These are phyloP conservation scores for Fusarium avenaceum DNA, from an alignment of 2,329 filamentous ascomycete genomes.

Conservation along the genomic window DNA sequence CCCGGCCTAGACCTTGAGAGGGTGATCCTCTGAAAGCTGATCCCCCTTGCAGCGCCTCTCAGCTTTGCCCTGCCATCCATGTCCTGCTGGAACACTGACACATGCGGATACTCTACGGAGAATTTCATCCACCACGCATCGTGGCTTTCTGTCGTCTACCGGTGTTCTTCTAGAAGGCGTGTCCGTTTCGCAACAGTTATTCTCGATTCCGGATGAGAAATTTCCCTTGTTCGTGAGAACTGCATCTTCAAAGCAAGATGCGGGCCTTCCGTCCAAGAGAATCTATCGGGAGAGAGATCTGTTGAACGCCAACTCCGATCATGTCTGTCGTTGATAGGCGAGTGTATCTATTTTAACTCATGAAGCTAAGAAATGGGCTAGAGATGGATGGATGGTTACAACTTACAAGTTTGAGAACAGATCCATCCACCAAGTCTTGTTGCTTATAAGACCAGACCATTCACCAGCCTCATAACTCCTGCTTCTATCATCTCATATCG, in stretches of 20 bases:
- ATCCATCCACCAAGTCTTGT: neutral
- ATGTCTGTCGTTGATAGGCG: neutral
- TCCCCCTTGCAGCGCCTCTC: constrained; percentile 37
- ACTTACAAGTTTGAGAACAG: constrained; percentile 2
- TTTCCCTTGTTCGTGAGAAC: constrained; percentile 19
- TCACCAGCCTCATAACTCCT: constrained; percentile 18
- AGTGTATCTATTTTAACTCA: constrained; percentile 41
- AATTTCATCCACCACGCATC: constrained; percentile 29
- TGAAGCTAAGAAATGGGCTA: constrained; percentile 21
- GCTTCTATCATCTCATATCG: constrained; percentile 1
- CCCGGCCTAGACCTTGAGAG: constrained; percentile 14
- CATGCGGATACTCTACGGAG: constrained; percentile 16
- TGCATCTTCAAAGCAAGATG: constrained; percentile 7
- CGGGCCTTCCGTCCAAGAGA: constrained; percentile 25
- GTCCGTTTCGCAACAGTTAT: constrained; percentile 26
- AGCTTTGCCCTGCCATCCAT: neutral
- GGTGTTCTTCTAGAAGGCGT: constrained; percentile 39
- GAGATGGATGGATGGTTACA: constrained; percentile 32
- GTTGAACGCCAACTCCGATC: constrained; percentile 28
- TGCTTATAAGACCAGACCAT: constrained; percentile 27
- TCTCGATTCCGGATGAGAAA: constrained; percentile 18
- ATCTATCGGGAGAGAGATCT: constrained; percentile 15
- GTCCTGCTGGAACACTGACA: constrained; percentile 7
- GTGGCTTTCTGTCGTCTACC: constrained; percentile 14
- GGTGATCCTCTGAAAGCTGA: constrained; percentile 10